Evolutionary conservation across 306 rosid genomes (phyloP).

Genomic region (Trifolium pratense): DNA sequence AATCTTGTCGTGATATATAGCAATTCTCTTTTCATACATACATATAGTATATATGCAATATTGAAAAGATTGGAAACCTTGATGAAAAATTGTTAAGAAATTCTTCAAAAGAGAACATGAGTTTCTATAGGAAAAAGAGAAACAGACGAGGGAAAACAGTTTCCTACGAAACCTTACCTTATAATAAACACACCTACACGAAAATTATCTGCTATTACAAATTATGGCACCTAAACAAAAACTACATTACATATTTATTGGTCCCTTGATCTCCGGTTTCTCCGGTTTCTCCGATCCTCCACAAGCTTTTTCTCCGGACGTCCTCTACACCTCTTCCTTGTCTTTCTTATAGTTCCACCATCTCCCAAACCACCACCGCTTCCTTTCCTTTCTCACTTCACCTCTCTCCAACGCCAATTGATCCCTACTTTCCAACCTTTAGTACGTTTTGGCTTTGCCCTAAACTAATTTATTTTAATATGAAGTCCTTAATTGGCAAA

Average conservation of each 20-base stretch:
- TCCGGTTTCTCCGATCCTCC: not conserved
- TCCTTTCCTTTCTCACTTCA: not conserved
- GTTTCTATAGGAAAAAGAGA: not conserved
- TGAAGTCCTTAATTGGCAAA: constrained; percentile 40
- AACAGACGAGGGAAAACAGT: not conserved
- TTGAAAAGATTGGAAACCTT: not conserved
- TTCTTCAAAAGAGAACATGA: not conserved
- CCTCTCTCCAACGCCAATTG: not conserved
- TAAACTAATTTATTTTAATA: constrained; percentile 19
- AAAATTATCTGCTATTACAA: not conserved
- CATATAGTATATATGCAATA: not conserved
- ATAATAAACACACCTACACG: not conserved
- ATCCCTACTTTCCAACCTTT: not conserved
- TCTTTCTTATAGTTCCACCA: not conserved
- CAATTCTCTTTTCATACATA: not conserved
- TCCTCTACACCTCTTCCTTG: not conserved
- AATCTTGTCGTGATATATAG: no score
- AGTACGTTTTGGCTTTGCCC: not conserved
- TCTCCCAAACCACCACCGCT: not conserved
- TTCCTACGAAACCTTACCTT: not conserved
- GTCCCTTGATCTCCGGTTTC: not conserved
- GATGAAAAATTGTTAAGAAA: not conserved
- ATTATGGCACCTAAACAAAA: not conserved
- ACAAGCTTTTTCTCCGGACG: not conserved
- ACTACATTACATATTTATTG: not conserved